Percentiles rank a stretch among this genome's conserved stretches.
phyloP scores from a whole-genome alignment of 768 basidiomycete genomes.

The Neoboletus brunneissimus region DNA sequence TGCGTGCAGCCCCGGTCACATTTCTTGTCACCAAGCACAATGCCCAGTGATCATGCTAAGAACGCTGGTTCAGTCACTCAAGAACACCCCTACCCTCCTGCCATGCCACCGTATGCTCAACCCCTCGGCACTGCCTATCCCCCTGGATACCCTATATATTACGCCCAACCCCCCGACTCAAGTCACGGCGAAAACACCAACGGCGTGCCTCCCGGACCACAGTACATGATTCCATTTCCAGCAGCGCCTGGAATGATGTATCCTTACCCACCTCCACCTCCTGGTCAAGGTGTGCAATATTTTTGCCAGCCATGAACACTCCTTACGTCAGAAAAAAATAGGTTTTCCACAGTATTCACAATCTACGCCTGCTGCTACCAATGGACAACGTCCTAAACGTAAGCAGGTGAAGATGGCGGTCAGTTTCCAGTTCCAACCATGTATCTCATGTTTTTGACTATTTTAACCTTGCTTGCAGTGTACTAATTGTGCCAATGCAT shows the following conservation, averaged over 20 bases:
- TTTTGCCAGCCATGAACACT: not conserved
- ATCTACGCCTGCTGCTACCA: slow-evolving; percentile 21
- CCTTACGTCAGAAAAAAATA: slow-evolving; percentile 22
- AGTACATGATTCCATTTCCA: slow-evolving; percentile 38
- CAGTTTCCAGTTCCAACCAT: slow-evolving; percentile 22
- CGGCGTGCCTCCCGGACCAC: slow-evolving; percentile 27
- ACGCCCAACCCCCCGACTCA: slow-evolving; percentile 29
- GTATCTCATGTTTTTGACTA: slow-evolving; percentile 3
- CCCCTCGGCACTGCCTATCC: slow-evolving; percentile 29
- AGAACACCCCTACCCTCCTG: slow-evolving; percentile 31
- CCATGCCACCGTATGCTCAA: slow-evolving; percentile 29
- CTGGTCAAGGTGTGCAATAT: slow-evolving; percentile 34
- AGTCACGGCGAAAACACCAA: slow-evolving; percentile 35
- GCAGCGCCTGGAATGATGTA: slow-evolving; percentile 44
- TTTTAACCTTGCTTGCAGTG: slow-evolving; percentile 33
- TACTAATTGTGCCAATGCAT: slow-evolving; percentile 56
- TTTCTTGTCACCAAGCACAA: slow-evolving; percentile 24
- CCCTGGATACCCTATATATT: slow-evolving; percentile 34
- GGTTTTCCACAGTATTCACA: slow-evolving; percentile 32
- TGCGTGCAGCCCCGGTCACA: slow-evolving; percentile 24
- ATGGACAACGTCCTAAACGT: slow-evolving; percentile 40
- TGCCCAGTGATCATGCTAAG: slow-evolving; percentile 34
- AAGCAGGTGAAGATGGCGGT: slow-evolving; percentile 61
- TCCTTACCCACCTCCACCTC: slow-evolving; percentile 40
- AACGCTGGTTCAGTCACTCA: slow-evolving; percentile 36